A percentile compares a stretch with the other conserved stretches of the same genome.
Evolutionary conservation across 2,329 filamentous ascomycete species (phyloP).

Genomic region (Penicillium vulpinum): DNA sequence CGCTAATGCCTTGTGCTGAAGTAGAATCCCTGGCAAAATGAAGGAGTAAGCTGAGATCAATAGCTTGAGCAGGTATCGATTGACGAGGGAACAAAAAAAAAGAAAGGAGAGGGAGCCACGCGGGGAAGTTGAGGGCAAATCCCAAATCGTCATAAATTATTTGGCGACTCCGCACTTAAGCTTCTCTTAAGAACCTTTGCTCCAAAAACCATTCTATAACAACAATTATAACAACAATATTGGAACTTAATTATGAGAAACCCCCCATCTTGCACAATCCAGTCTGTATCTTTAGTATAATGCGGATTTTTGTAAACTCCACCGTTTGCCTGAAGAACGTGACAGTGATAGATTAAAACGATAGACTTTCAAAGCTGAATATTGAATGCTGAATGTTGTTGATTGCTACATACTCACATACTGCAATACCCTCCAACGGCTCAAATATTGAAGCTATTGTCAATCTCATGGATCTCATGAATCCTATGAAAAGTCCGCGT

Average conservation of each 20-base stretch:
- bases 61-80: neutral
- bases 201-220: neutral
- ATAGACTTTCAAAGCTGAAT: neutral
- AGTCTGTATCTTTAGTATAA: neutral
- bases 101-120: constrained; percentile 9
- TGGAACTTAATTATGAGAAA: neutral
- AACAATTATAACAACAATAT: neutral
- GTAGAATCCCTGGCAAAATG: neutral
- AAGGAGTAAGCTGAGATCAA: neutral
- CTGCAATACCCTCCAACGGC: neutral
- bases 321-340: neutral
- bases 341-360: neutral
- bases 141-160: constrained; percentile 11
- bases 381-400: neutral
- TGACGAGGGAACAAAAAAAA: neutral
- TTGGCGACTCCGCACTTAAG: constrained; percentile 6
- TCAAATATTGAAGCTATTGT: neutral
- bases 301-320: neutral
- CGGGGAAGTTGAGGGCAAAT: constrained; percentile 13
- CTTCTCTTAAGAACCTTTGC: neutral
- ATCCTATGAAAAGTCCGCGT: neutral
- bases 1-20: neutral
- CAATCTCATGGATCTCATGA: too few species aligned
- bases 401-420: neutral
- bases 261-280: too few species aligned